Percentiles rank a stretch among this genome's conserved stretches.
Conservation (phyloP, 352 stramenopile species). For the Aphanomyces stellatus region DNA sequence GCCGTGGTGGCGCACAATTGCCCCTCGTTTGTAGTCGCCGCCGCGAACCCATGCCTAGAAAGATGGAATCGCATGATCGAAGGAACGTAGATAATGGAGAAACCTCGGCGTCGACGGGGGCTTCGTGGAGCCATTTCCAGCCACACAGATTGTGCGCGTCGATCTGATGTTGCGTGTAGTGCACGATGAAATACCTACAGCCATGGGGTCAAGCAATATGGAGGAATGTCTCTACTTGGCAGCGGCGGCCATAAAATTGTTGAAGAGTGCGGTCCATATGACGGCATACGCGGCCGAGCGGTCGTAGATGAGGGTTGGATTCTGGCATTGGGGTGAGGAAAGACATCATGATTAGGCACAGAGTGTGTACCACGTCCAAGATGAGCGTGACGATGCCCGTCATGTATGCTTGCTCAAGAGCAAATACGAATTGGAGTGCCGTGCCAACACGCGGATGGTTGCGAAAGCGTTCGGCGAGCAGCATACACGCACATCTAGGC, state of each 20-base stretch:
- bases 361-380: background rate
- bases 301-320: slow-evolving; percentile 17
- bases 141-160: slow-evolving; percentile 3
- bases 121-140: background rate
- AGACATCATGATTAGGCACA: background rate
- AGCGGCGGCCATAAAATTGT: slow-evolving; percentile 11
- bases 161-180: slow-evolving; percentile 15
- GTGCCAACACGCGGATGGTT: background rate
- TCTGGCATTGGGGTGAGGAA: slow-evolving; percentile 1
- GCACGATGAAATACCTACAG: slow-evolving; percentile 19
- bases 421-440: background rate
- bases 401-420: slow-evolving; percentile 7
- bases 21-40: background rate
- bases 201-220: background rate
- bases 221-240: background rate
- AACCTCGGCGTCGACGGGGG: background rate
- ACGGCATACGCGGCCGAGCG: background rate
- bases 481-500: background rate
- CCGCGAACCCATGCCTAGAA: background rate
- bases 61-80: background rate
- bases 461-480: background rate
- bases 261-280: slow-evolving; percentile 10
- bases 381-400: background rate
- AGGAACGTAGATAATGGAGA: background rate
- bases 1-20: background rate